A percentile compares a stretch with the other conserved stretches of the same genome.
Conservation (phyloP, 805 yeast genomes). For the Hanseniaspora lachancei region DNA sequence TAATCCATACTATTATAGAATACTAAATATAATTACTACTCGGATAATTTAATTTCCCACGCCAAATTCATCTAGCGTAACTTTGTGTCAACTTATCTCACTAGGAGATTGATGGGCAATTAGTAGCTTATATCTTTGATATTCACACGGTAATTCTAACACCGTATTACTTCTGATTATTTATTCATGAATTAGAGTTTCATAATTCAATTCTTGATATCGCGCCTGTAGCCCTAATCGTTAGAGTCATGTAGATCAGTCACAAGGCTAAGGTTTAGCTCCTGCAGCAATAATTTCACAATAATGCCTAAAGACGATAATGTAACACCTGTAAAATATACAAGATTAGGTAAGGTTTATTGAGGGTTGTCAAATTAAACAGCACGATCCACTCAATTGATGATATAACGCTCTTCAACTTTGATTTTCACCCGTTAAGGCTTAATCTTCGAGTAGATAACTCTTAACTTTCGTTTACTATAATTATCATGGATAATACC, state of each 20-base stretch:
- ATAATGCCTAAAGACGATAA: conserved; percentile 1
- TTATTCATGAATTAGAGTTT: background rate
- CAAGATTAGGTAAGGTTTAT: conserved; percentile 8
- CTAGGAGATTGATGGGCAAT: conserved; percentile 10
- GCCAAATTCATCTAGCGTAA: conserved; percentile 7
- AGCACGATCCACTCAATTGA: conserved; percentile 9
- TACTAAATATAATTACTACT: background rate
- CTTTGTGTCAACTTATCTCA: conserved; percentile 9
- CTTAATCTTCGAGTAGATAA: conserved; percentile 8
- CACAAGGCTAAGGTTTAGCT: background rate
- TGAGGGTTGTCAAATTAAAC: conserved; percentile 10
- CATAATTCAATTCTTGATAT: conserved; percentile 2
- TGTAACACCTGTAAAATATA: conserved; percentile 4
- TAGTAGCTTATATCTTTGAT: conserved; percentile 1
- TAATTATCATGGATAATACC: conserved; percentile 2
- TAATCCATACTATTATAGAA: conserved; percentile 12
- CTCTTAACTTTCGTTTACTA: conserved; percentile 3
- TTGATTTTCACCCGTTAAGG: conserved; percentile 1
- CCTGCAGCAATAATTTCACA: background rate
- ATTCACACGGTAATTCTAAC: background rate
- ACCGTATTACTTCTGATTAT: conserved; percentile 8
- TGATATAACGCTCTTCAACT: conserved; percentile 7
- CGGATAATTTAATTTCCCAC: conserved; percentile 3
- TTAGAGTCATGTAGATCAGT: conserved; percentile 10
- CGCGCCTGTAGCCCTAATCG: conserved; percentile 4